Base-by-base conservation (phyloP, 768 basidiomycete genomes). In the Boletus sensibilis region DNA sequence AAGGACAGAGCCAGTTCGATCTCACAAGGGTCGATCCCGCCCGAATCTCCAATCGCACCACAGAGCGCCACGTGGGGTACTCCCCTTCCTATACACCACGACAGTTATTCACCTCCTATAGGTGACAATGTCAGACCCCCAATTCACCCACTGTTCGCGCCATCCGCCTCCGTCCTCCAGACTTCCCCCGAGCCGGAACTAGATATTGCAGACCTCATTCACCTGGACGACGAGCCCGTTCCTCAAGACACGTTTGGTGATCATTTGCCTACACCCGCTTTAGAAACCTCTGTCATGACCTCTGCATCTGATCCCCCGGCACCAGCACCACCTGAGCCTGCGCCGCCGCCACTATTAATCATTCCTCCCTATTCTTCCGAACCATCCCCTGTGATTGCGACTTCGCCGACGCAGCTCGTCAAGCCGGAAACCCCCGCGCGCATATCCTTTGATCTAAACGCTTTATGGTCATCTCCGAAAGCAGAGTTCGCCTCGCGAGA, bases 181-280 rank as follows among this genome's bases (percentile, higher is more conserved):
- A 66, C 65, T 29, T 58, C 66, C 6, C 63, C 72, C 20, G 88
- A 87, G 68, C 82, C 81, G 33, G 88, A 90, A 71, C 67, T 90
- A 49, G 86, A 89, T 64, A 80, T 90, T 20, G 82, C 83, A 38
- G 88, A 90, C 68, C 75, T 90, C 60, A 89, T 90, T 57, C 88
- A 90, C 68, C 81, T 90, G 58, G 88, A 90, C 58, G 88, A 88
- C 47, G 86, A 86, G 53, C 69, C 74, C 20, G 27, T 53, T 31
- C 62, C 66, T 49, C 74, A 77, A 46, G 77, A 80, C 43, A 57
- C 57, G 8, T 57, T 68, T 51, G 49, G 58, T 46, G 64, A 68
- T 45, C 56, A 67, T 18, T 31, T 61, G 6, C 53, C 59, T 16
- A 53, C 61, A 16, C 58, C 68, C 18, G 34, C 57, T 44, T 52